A percentile compares a stretch with the other conserved stretches of the same genome.
phyloP scores from a whole-genome alignment of 2,329 filamentous ascomycete genomes.

The Phialemonium atrogriseum region DNA sequence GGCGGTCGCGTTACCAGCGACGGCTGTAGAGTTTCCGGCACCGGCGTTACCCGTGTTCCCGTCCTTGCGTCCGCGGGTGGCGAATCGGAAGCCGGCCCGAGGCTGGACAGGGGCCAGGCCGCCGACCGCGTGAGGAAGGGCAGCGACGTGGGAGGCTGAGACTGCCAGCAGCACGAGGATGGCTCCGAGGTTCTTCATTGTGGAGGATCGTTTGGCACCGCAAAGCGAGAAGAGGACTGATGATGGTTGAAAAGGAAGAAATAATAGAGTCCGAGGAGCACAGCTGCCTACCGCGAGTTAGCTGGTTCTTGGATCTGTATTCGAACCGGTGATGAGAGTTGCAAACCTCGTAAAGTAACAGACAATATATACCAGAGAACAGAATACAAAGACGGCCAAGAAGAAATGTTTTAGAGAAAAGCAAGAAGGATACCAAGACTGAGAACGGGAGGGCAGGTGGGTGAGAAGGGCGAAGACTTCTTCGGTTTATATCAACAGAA shows the following conservation, averaged over 20 bases:
- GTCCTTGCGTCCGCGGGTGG: not conserved
- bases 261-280: slow-evolving; percentile 1
- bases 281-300: too few species aligned
- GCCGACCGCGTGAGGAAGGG: slow-evolving; percentile 4
- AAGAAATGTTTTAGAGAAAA: too few species aligned
- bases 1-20: too few species aligned
- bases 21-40: too few species aligned
- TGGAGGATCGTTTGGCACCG: not conserved
- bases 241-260: not conserved
- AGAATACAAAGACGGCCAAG: too few species aligned
- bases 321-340: not conserved
- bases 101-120: not conserved
- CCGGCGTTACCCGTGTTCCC: not conserved
- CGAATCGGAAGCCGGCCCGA: not conserved
- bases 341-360: slow-evolving; percentile 2
- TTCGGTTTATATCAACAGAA: too few species aligned
- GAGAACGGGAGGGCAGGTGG: too few species aligned
- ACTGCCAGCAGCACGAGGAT: slow-evolving; percentile 7
- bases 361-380: too few species aligned
- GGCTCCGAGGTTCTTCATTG: slow-evolving; percentile 9
- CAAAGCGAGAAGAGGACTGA: not conserved
- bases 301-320: not conserved
- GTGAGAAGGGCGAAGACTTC: too few species aligned
- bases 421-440: too few species aligned
- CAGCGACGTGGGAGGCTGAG: slow-evolving; percentile 6